Evolutionary conservation across 1,284 basidiomycete genomes (phyloP), one percentile per base, ranked within the genome.

Genomic region (Apiotrichum akiyoshidainum): DNA sequence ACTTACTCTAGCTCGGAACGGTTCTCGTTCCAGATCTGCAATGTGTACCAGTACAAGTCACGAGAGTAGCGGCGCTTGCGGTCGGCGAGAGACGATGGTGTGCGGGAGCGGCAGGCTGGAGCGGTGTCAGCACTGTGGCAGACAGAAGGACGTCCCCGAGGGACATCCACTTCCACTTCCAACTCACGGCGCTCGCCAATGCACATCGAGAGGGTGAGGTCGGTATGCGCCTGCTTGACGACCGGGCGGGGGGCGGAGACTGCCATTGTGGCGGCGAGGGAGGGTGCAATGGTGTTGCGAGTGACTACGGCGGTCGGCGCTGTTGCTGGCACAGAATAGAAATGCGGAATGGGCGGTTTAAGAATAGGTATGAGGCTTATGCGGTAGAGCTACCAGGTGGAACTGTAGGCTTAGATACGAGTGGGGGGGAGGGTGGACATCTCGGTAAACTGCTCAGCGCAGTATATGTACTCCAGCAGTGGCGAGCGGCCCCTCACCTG

Each of bases 1-100:
- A 61, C 63, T 59, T 37, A 65, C 63, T 65, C 60, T 16, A 59
- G 58, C 35, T 58, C 54, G 1, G 52, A 47, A 7, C 60, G 44
- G 39, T 54, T 47, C 16, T 12, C 22, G 52, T 61, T 53, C 54
- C 55, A 65, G 53, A 53, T 55, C 7, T 31, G 16, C 40, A 63
- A 46, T 5, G 60, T 62, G 55, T 54, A 61, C 31, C 19, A 45
- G 52, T 56, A 62, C 14, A 65, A 45, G 17, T 46, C 37, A 14
- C 47, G 55, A 33, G 63, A 60, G 55, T 65, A 65, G 13, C 35
- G 31, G 16, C 46, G 49, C 31, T 48, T 37, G 10, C 48, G 35
- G 42, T 41, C n/a, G 21, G 48, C 54, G 42, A 14, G 35, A 2
- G 39, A 19, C 1, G 19, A 9, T 4, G 31, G 17, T 2, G n/a